Evolutionary conservation across 352 stramenopile genomes (phyloP).

Genomic region (Pilasporangium apinafurcum): DNA sequence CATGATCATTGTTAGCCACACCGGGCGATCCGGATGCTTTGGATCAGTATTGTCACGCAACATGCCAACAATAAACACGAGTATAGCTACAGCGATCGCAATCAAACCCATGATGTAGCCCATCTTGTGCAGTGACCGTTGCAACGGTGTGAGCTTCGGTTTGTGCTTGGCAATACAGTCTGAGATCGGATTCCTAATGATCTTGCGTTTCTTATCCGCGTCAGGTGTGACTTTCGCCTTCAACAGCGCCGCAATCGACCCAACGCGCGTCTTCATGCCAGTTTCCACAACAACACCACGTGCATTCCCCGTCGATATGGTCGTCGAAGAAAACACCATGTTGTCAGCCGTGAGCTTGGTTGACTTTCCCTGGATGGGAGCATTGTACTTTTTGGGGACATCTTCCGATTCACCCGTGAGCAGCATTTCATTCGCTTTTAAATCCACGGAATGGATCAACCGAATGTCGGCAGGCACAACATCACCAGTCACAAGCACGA

Average conservation of each 20-base stretch:
- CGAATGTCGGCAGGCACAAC: constrained; percentile 90
- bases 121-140: constrained; percentile 91
- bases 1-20: constrained; percentile 92
- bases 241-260: constrained; percentile 58
- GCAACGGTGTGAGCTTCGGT: constrained; percentile 85
- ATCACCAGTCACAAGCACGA: constrained; percentile 90
- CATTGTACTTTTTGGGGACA: constrained; percentile 62
- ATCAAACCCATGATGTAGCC: constrained; percentile 89
- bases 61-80: constrained; percentile 89
- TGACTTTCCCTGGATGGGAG: constrained; percentile 14
- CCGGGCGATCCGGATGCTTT: constrained; percentile 65
- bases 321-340: constrained; percentile 93
- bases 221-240: constrained; percentile 25
- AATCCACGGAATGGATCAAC: constrained; percentile 77
- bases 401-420: constrained; percentile 92
- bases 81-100: constrained; percentile 69
- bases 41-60: constrained; percentile 40
- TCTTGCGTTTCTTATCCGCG: constrained; percentile 17
- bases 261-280: constrained; percentile 64
- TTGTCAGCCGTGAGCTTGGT: constrained; percentile 69
- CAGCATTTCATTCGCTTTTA: constrained; percentile 92
- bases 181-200: constrained; percentile 37
- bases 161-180: constrained; percentile 55
- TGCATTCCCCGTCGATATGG: constrained; percentile 69
- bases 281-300: constrained; percentile 68